These are phyloP conservation scores for Marasmius sp. DNA, from an alignment of 1,284 basidiomycete genomes.

Conservation along the genomic window DNA sequence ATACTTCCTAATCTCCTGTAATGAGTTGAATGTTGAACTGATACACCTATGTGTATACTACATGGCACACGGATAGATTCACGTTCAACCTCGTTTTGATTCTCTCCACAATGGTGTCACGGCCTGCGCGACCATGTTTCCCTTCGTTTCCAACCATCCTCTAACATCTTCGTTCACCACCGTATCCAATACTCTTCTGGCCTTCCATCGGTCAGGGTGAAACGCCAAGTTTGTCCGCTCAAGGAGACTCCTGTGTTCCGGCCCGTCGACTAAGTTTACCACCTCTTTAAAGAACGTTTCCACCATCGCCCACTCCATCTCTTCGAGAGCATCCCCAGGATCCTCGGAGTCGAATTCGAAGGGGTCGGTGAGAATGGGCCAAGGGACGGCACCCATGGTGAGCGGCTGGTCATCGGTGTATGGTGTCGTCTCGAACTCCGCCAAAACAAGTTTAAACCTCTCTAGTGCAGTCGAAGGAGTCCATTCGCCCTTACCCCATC, in stretches of 20 bases:
- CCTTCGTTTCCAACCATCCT: background rate
- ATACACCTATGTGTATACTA: background rate
- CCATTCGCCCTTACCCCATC: background rate
- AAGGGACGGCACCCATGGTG: background rate
- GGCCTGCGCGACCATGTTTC: constrained; percentile 4
- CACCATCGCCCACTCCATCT: background rate
- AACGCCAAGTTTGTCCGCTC: constrained; percentile 1
- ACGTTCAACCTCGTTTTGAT: background rate
- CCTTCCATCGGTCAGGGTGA: constrained; percentile 5
- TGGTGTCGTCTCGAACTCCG: background rate
- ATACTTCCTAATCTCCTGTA: background rate
- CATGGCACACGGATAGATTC: background rate
- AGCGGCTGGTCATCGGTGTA: background rate
- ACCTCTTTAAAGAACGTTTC: background rate
- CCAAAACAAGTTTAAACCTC: background rate
- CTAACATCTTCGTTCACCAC: constrained; percentile 1
- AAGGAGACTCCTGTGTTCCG: constrained; percentile 2
- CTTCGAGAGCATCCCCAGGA: background rate
- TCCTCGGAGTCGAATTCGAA: background rate
- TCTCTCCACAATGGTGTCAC: constrained; percentile 5
- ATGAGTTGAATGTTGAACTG: background rate
- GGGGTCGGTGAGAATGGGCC: background rate
- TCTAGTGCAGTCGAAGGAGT: background rate
- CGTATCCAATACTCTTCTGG: background rate
- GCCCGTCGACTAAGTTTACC: background rate